Evolutionary conservation across 208 protist species (phyloP).

Genomic region (Acanthamoeba culbertsoni): DNA sequence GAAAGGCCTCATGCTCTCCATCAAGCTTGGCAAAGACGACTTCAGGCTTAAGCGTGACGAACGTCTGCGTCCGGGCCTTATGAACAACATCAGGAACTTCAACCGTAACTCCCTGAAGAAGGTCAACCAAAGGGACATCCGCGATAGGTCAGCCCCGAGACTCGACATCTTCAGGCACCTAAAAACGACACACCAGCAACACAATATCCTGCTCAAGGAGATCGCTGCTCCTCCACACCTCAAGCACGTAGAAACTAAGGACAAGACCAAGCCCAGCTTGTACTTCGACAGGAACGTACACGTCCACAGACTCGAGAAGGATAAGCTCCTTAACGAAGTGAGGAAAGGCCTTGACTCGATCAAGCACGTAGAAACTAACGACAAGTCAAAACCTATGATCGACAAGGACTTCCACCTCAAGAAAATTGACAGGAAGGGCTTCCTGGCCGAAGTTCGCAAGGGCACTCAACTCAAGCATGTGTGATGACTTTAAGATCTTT

Average conservation of each 20-base stretch:
- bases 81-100: background rate
- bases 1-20: background rate
- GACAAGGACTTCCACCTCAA: background rate
- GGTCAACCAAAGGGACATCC: background rate
- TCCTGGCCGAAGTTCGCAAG: background rate
- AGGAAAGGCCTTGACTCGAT: background rate
- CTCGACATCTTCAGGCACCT: background rate
- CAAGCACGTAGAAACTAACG: background rate
- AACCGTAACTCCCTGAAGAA: background rate
- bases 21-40: background rate
- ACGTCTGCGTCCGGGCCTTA: too few species aligned
- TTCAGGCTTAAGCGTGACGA: background rate
- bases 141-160: background rate
- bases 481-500: too few species aligned
- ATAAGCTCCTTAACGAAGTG: background rate
- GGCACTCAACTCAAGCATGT: slow-evolving; percentile 17
- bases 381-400: background rate
- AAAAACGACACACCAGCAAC: background rate
- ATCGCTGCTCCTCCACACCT: background rate
- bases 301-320: background rate
- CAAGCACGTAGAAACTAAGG: slow-evolving; percentile 1
- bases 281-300: background rate
- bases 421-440: background rate
- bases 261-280: background rate
- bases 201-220: background rate